A percentile compares a stretch with the other conserved stretches of the same genome.
These are phyloP conservation scores for Coemansia sp. DNA, from an alignment of 192 early-diverging fungal genomes.

Conservation along the genomic window DNA sequence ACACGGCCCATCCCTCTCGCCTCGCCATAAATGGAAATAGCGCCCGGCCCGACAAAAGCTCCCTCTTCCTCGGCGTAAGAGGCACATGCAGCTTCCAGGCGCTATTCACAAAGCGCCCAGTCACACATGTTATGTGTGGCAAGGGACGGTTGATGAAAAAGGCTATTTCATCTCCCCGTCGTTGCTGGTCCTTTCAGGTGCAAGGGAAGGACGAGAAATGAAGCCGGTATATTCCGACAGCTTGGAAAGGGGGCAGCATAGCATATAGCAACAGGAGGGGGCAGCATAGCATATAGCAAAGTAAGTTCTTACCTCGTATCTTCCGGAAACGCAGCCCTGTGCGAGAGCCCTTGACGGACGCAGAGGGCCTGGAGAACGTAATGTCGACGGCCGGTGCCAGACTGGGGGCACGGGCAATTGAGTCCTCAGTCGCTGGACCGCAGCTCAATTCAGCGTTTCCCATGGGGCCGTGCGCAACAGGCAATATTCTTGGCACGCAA, in stretches of 20 bases:
- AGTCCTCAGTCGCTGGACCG: slow-evolving; percentile 28
- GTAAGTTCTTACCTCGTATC: slow-evolving; percentile 33
- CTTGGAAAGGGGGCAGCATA: neutral
- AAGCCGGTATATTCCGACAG: neutral
- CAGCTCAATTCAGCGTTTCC: slow-evolving; percentile 27
- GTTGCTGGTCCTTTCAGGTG: neutral
- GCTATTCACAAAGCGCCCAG: neutral
- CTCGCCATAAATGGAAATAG: slow-evolving; percentile 23
- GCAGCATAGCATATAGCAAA: neutral
- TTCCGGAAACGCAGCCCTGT: slow-evolving; percentile 42
- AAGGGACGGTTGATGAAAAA: neutral
- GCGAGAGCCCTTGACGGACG: slow-evolving; percentile 36
- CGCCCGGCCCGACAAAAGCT: neutral
- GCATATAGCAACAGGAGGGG: neutral
- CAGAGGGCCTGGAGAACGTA: slow-evolving; percentile 49
- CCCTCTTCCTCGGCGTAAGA: neutral
- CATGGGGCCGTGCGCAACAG: slow-evolving; percentile 18
- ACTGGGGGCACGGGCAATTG: slow-evolving; percentile 38
- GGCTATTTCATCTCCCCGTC: neutral
- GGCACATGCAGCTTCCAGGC: slow-evolving; percentile 6
- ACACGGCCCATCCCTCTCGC: slow-evolving; percentile 6
- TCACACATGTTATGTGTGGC: slow-evolving; percentile 1
- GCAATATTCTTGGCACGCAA: neutral
- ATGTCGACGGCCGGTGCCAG: slow-evolving; percentile 55
- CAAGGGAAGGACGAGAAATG: neutral